Conservation (phyloP, 345 rosid genomes). For the Syzygium oleosum region DNA sequence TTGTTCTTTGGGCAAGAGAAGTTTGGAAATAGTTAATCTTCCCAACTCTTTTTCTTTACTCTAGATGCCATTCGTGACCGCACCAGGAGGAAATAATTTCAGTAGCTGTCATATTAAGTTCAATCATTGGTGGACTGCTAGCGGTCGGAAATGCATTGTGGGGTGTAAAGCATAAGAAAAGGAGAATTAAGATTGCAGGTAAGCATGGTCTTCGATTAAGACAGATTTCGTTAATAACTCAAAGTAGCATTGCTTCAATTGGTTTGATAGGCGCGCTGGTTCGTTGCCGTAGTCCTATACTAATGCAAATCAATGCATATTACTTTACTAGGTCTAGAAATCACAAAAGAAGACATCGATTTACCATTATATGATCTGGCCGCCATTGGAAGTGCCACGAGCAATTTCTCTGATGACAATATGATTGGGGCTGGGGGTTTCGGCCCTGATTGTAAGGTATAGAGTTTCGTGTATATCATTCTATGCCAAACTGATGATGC, state of each 20-base stretch:
- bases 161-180: not conserved
- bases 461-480: not conserved
- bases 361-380: conserved; percentile 27
- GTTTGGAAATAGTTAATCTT: not conserved
- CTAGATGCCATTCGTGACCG: too few relatives aligned
- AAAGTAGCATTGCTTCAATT: not conserved
- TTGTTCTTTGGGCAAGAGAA: not conserved
- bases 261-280: not conserved
- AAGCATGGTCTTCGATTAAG: not conserved
- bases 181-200: not conserved
- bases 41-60: not conserved
- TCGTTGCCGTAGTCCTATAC: not conserved
- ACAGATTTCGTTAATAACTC: not conserved
- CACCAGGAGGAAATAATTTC: not conserved
- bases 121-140: not conserved
- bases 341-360: conserved; percentile 5
- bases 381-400: conserved; percentile 21
- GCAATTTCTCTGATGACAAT: conserved; percentile 18
- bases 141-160: not conserved
- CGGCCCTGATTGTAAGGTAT: conserved; percentile 31
- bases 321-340: not conserved
- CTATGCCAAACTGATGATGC: too few relatives aligned
- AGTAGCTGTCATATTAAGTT: not conserved
- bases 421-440: conserved; percentile 40
- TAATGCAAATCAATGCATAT: not conserved